Evolutionary conservation across 352 stramenopile genomes (phyloP).

Genomic region (Globisporangium canariense): DNA sequence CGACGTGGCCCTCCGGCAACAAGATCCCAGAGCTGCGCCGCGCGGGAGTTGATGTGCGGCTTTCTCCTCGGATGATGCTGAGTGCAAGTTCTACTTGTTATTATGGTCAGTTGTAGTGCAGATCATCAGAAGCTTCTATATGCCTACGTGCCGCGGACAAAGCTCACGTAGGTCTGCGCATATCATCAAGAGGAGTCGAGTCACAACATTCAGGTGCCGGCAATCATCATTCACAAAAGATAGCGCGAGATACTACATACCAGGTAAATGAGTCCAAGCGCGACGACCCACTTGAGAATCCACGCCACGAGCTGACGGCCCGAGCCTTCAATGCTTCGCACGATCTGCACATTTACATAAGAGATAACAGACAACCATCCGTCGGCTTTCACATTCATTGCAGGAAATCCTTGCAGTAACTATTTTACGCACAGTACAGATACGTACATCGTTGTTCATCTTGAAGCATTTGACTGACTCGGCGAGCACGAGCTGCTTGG

Average conservation of each 20-base stretch:
- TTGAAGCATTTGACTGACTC: conserved; percentile 59
- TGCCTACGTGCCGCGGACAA: conserved; percentile 13
- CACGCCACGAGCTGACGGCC: conserved; percentile 43
- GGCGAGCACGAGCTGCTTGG: conserved; percentile 40
- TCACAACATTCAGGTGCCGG: background rate
- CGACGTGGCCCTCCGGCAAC: too few relatives aligned
- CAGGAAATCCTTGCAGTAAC: too few relatives aligned
- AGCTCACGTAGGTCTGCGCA: conserved; percentile 17
- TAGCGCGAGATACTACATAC: conserved; percentile 35
- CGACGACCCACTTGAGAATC: conserved; percentile 59
- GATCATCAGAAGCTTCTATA: background rate
- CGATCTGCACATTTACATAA: conserved; percentile 28
- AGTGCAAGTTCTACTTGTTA: too few relatives aligned
- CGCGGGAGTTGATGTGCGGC: too few relatives aligned
- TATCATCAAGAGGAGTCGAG: background rate
- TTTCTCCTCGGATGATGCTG: too few relatives aligned
- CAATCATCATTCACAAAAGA: background rate
- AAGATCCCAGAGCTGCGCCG: too few relatives aligned
- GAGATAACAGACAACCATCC: background rate
- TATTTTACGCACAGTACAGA: background rate
- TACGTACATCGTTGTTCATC: conserved; percentile 65
- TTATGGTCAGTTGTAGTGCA: too few relatives aligned
- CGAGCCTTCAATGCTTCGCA: conserved; percentile 60
- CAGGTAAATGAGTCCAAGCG: conserved; percentile 42
- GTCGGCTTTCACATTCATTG: too few relatives aligned